Evolutionary conservation across 805 yeast species (phyloP).

Genomic region (Suhomyces sp.): DNA sequence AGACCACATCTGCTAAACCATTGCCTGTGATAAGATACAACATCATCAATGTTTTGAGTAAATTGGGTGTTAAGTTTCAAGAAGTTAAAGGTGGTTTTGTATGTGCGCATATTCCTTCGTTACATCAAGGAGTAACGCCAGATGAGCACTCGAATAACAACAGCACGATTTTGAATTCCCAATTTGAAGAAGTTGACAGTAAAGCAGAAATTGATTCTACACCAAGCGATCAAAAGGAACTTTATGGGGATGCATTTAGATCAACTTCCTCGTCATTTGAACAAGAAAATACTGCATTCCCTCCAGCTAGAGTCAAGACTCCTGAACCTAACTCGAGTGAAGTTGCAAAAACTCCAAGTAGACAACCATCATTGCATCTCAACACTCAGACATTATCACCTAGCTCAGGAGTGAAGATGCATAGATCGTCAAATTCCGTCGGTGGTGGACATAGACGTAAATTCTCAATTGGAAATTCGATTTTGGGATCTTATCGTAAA

Average conservation of each 20-base stretch:
- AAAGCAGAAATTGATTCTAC: slow-evolving; percentile 16
- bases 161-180: slow-evolving; percentile 16
- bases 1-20: slow-evolving; percentile 91
- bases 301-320: slow-evolving; percentile 20
- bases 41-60: slow-evolving; percentile 71
- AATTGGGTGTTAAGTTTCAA: slow-evolving; percentile 74
- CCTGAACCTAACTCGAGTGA: slow-evolving; percentile 22
- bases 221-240: slow-evolving; percentile 31
- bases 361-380: slow-evolving; percentile 40
- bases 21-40: slow-evolving; percentile 84
- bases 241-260: slow-evolving; percentile 42
- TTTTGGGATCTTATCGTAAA: slow-evolving; percentile 49
- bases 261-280: slow-evolving; percentile 31
- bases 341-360: slow-evolving; percentile 26
- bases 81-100: slow-evolving; percentile 95
- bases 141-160: slow-evolving; percentile 17
- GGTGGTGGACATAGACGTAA: slow-evolving; percentile 53
- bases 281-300: slow-evolving; percentile 11
- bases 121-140: slow-evolving; percentile 14
- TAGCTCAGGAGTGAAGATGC: slow-evolving; percentile 27
- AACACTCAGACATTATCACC: slow-evolving; percentile 32
- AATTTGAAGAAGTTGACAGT: slow-evolving; percentile 15
- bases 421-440: slow-evolving; percentile 39
- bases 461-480: slow-evolving; percentile 60
- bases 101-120: slow-evolving; percentile 67